A percentile compares a stretch with the other conserved stretches of the same genome.
These are phyloP conservation scores for Kwoniella mangroviensis DNA, from an alignment of 768 basidiomycete genomes.

Conservation along the genomic window DNA sequence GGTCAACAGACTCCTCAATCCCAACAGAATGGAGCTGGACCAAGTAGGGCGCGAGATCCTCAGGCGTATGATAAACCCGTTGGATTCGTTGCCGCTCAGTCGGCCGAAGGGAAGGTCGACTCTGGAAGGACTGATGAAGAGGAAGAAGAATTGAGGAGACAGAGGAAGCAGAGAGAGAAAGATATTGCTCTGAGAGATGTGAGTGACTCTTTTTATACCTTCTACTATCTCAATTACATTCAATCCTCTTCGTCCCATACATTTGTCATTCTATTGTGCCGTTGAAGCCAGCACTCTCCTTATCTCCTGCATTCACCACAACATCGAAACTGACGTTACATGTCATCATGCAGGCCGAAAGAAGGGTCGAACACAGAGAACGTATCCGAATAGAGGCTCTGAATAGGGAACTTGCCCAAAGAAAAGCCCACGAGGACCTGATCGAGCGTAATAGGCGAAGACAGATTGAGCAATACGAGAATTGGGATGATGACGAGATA, in stretches of 20 bases:
- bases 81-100: slow-evolving; percentile 72
- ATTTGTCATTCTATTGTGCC: too few species aligned
- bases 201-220: slow-evolving; percentile 53
- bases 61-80: slow-evolving; percentile 81
- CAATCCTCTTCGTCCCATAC: too few species aligned
- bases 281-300: too few species aligned
- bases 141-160: slow-evolving; percentile 78
- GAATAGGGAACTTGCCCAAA: slow-evolving; percentile 54
- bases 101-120: slow-evolving; percentile 58
- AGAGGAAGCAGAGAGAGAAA: slow-evolving; percentile 74
- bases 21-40: slow-evolving; percentile 29
- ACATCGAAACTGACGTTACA: background rate
- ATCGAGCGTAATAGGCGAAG: slow-evolving; percentile 39
- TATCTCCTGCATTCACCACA: too few species aligned
- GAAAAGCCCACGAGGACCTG: slow-evolving; percentile 41
- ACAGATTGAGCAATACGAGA: slow-evolving; percentile 67
- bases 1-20: slow-evolving; percentile 22
- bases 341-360: slow-evolving; percentile 70
- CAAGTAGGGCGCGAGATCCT: slow-evolving; percentile 63
- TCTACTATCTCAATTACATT: background rate
- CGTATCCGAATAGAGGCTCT: slow-evolving; percentile 69
- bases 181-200: slow-evolving; percentile 84
- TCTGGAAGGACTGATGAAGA: slow-evolving; percentile 81
- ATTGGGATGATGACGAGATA: slow-evolving; percentile 83
- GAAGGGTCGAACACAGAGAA: slow-evolving; percentile 90